phyloP scores from a whole-genome alignment of 495 filamentous ascomycete species.

The Neurospora sp. region DNA sequence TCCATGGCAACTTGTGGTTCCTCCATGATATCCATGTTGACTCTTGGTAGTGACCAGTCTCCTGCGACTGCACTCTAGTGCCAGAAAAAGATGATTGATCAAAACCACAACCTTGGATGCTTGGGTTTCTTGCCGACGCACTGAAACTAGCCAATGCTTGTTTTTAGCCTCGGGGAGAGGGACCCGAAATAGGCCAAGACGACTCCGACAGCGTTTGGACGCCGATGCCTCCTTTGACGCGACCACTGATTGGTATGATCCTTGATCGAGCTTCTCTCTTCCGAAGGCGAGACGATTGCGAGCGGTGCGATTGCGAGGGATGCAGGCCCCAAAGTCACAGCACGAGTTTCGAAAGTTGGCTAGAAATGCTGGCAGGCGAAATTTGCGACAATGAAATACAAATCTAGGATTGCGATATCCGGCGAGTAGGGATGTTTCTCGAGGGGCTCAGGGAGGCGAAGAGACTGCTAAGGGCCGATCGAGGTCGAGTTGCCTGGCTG shows the following conservation, averaged over 20 bases:
- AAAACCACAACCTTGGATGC: not conserved
- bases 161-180: not conserved
- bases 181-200: not conserved
- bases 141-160: not conserved
- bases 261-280: not conserved
- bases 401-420: not conserved
- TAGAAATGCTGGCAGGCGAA: not conserved
- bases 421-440: not conserved
- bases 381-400: not conserved
- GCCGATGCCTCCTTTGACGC: not conserved
- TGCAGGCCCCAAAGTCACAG: not conserved
- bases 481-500: not conserved
- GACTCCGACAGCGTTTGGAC: not conserved
- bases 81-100: not conserved
- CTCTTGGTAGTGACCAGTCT: conserved; percentile 36
- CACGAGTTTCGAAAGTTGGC: not conserved
- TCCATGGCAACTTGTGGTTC: conserved; percentile 41
- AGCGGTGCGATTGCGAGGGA: not conserved
- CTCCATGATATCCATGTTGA: conserved; percentile 10
- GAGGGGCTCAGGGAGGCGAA: not conserved
- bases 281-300: not conserved
- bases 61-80: conserved; percentile 20
- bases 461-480: not conserved
- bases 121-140: not conserved
- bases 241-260: not conserved